A percentile compares a stretch with the other conserved stretches of the same genome.
phyloP scores from a whole-genome alignment of 2,329 filamentous ascomycete species.

The Phialophora verrucosa region DNA sequence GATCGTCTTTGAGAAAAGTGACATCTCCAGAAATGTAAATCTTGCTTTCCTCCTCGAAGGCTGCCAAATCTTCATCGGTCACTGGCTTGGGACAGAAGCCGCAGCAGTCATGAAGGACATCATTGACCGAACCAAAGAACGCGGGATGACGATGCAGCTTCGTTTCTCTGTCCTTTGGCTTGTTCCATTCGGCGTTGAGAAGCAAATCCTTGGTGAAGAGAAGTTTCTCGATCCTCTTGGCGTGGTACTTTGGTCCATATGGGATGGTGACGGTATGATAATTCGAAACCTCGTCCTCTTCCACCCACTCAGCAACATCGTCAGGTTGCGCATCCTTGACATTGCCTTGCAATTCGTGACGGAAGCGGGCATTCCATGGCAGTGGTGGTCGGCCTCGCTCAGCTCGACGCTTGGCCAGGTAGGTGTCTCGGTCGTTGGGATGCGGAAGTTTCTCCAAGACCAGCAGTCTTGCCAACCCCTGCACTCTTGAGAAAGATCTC shows the following conservation, averaged over 20 bases:
- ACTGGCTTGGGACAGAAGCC: slow-evolving; percentile 73
- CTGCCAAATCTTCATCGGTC: slow-evolving; percentile 73
- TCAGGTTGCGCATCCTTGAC: slow-evolving; percentile 79
- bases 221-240: slow-evolving; percentile 74
- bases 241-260: slow-evolving; percentile 47
- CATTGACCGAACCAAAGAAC: slow-evolving; percentile 77
- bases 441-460: slow-evolving; percentile 80
- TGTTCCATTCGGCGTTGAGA: slow-evolving; percentile 80
- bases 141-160: slow-evolving; percentile 83
- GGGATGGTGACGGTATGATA: slow-evolving; percentile 72
- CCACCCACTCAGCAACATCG: slow-evolving; percentile 82
- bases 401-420: slow-evolving; percentile 70
- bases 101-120: slow-evolving; percentile 82
- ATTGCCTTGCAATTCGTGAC: slow-evolving; percentile 64
- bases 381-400: slow-evolving; percentile 72
- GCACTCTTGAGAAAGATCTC: slow-evolving; percentile 74
- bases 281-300: slow-evolving; percentile 75
- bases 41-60: slow-evolving; percentile 73
- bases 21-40: slow-evolving; percentile 77
- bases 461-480: slow-evolving; percentile 78
- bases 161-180: slow-evolving; percentile 73
- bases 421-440: slow-evolving; percentile 69
- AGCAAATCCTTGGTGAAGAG: slow-evolving; percentile 81
- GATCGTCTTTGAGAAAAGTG: slow-evolving; percentile 78
- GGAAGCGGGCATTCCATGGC: slow-evolving; percentile 50